Evolutionary conservation across 2,329 filamentous ascomycete species (phyloP), one percentile per base, ranked within the genome.

Genomic region (Meredithiella fracta): DNA sequence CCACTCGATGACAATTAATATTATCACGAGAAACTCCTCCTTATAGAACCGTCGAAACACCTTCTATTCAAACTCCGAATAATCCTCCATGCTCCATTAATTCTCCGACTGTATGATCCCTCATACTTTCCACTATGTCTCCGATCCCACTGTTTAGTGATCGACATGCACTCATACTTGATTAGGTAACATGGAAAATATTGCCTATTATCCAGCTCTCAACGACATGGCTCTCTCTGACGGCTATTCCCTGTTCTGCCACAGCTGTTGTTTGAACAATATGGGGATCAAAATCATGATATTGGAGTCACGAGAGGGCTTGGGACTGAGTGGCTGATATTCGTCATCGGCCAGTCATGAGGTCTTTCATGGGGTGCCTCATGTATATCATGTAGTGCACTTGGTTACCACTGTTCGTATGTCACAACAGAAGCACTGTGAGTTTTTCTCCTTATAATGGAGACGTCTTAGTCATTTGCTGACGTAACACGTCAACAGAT

Each of bases 181-280:
- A 44, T n/a, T 4, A 44, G 40, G 40, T n/a, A 44, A 44, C 2
- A 44, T 44, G 15, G 11, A 49, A 11, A 49, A 23, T 14, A 23
- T 25, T 9, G n/a, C n/a, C 2, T 34, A 3, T 31, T 11, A 25
- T n/a, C 23, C 11, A 1, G 23, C 11, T 15, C 25, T 17, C 25
- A 17, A 51, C n/a, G 26, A 31, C 49, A 3, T 34, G 14, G 17
- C 9, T 15, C 8, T 15, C 4, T 34, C 20, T 51, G 31, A 34
- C 15, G 17, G 31, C 20, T 34, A 3, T 25, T 38, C 31, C 14
- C n/a, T 42, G 29, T 22, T 20, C 31, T 34, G n/a, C 22, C 31
- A 34, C 29, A 5, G 34, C 23, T 15, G n/a, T 20, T 53, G 51
- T 53, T 25, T 53, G 51, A 53, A 31, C 26, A 53, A 53, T 53